A percentile compares a stretch with the other conserved stretches of the same genome.
phyloP scores from a whole-genome alignment of 805 yeast species.

The Metschnikowia continentalis region DNA sequence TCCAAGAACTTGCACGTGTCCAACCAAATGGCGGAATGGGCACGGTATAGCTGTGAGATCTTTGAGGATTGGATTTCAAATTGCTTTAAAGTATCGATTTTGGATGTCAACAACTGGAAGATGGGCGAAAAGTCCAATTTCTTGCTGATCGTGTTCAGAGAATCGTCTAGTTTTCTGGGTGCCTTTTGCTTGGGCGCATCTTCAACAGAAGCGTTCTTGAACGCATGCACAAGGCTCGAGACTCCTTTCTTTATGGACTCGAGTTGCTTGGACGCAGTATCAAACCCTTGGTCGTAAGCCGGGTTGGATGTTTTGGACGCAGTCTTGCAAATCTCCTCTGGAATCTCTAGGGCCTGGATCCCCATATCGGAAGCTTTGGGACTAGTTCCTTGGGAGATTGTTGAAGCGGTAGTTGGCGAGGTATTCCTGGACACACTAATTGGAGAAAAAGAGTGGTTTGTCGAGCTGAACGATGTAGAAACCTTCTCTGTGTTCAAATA shows the following conservation, averaged over 20 bases:
- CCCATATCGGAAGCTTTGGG: not conserved
- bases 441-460: not conserved
- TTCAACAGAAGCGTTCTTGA: not conserved
- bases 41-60: slow-evolving; percentile 27
- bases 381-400: not conserved
- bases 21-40: slow-evolving; percentile 26
- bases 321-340: not conserved
- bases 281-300: slow-evolving; percentile 35
- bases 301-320: slow-evolving; percentile 10
- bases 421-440: too few species aligned
- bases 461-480: slow-evolving; percentile 2
- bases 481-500: slow-evolving; percentile 12
- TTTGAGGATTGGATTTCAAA: slow-evolving; percentile 22
- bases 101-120: slow-evolving; percentile 24
- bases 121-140: slow-evolving; percentile 36
- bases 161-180: slow-evolving; percentile 26
- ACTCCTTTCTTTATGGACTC: slow-evolving; percentile 18
- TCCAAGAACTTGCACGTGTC: slow-evolving; percentile 21
- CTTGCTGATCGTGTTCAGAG: slow-evolving; percentile 28
- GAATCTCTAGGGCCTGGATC: slow-evolving; percentile 2
- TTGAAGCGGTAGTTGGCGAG: too few species aligned
- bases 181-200: not conserved
- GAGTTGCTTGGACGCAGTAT: slow-evolving; percentile 30
- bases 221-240: slow-evolving; percentile 4
- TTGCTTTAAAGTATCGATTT: slow-evolving; percentile 26